Evolutionary conservation across 2,329 filamentous ascomycete genomes (phyloP).

Genomic region (Colletotrichum godetiae): DNA sequence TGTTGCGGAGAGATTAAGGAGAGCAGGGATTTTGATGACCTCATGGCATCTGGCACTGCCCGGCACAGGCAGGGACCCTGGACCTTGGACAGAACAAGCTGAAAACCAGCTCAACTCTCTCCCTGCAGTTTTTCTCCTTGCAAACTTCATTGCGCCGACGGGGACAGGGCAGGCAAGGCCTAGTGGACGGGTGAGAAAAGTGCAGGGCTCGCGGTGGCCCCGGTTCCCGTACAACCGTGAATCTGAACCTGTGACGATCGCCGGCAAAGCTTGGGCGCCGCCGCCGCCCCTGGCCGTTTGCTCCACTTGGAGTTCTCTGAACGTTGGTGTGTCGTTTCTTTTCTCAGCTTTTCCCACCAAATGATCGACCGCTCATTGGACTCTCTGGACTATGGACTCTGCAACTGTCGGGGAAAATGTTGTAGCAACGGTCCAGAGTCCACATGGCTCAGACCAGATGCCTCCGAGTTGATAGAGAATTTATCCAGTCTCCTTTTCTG

Average conservation of each 20-base stretch:
- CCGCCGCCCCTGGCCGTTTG: too few species aligned
- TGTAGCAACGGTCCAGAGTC: background rate
- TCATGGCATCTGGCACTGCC: conserved; percentile 24
- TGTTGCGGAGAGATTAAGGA: conserved; percentile 33
- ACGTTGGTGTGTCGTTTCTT: background rate
- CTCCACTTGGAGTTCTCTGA: background rate
- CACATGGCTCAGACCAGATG: background rate
- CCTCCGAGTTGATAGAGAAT: background rate
- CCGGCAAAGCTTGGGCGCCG: conserved; percentile 21
- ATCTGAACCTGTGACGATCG: conserved; percentile 30
- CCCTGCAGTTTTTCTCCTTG: background rate
- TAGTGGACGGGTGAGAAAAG: conserved; percentile 8
- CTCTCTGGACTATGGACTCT: background rate
- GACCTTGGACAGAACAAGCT: background rate
- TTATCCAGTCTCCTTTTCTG: background rate
- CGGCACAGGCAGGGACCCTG: conserved; percentile 26
- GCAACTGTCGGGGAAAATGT: background rate
- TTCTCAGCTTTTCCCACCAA: background rate
- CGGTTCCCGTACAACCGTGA: conserved; percentile 27
- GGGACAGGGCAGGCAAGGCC: background rate
- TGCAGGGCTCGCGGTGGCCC: conserved; percentile 20
- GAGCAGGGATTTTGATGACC: conserved; percentile 29
- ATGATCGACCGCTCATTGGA: background rate
- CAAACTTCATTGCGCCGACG: conserved; percentile 6
- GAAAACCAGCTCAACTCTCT: conserved; percentile 2